phyloP scores from a whole-genome alignment of 179 eudicot species.

The Nepenthes alata region DNA sequence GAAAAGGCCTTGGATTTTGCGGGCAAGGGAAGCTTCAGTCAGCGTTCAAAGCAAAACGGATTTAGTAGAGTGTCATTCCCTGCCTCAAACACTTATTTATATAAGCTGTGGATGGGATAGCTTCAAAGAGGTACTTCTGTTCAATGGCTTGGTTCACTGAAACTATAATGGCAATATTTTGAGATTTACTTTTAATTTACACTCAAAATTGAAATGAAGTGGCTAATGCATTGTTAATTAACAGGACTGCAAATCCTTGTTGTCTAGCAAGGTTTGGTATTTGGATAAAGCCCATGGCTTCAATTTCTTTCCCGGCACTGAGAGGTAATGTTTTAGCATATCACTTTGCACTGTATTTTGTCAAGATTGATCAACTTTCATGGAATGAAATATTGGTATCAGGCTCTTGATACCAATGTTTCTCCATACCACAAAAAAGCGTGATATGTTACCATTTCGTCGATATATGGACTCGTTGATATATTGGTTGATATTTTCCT shows the following conservation, averaged over 20 bases:
- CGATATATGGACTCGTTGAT: no score
- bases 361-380: no score
- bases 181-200: neutral
- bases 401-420: no score
- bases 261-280: slow-evolving; percentile 78
- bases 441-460: no score
- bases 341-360: neutral
- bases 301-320: slow-evolving; percentile 95
- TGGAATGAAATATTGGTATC: no score
- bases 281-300: slow-evolving; percentile 87
- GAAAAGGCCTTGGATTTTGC: slow-evolving; percentile 90
- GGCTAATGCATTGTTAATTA: slow-evolving; percentile 9
- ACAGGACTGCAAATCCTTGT: slow-evolving; percentile 71
- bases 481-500: no score
- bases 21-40: slow-evolving; percentile 72
- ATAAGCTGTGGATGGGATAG: slow-evolving; percentile 98
- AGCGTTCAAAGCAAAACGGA: slow-evolving; percentile 34
- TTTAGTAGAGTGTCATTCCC: slow-evolving; percentile 39
- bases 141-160: neutral
- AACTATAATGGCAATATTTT: neutral
- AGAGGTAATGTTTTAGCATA: slow-evolving; percentile 38
- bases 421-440: no score
- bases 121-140: slow-evolving; percentile 62
- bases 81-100: slow-evolving; percentile 80
- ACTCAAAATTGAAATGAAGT: neutral